Evolutionary conservation across 768 basidiomycete species (phyloP).

Genomic region (Pleurotus tuber-regium): DNA sequence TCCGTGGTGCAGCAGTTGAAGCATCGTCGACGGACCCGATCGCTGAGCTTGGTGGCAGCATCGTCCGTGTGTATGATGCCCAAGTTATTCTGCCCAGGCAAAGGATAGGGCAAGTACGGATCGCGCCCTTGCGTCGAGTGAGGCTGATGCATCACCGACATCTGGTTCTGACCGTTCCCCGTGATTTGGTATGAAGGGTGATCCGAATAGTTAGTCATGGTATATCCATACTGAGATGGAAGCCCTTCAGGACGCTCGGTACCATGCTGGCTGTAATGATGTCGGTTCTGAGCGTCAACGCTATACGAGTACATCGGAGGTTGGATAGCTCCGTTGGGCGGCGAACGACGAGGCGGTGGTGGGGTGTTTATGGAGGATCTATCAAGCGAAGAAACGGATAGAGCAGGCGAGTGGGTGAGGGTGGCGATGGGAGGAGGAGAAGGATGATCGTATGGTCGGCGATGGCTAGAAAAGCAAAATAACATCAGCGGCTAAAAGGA

Average conservation of each 20-base stretch:
- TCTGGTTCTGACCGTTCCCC: neutral
- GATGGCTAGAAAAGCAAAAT: conserved; percentile 30
- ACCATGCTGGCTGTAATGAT: conserved; percentile 14
- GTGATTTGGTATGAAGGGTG: conserved; percentile 17
- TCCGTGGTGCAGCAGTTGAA: conserved; percentile 87
- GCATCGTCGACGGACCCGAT: conserved; percentile 72
- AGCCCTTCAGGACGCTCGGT: neutral
- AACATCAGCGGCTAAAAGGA: conserved; percentile 15
- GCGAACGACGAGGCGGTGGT: conserved; percentile 47
- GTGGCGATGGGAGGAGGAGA: conserved; percentile 50
- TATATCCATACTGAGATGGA: neutral
- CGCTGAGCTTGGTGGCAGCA: conserved; percentile 76
- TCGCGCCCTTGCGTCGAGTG: conserved; percentile 13
- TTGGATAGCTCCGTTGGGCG: conserved; percentile 27
- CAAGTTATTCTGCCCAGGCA: conserved; percentile 29
- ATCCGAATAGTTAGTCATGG: conserved; percentile 12
- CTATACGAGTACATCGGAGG: conserved; percentile 30
- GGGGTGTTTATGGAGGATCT: conserved; percentile 61
- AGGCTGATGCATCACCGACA: neutral
- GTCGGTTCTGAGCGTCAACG: conserved; percentile 29
- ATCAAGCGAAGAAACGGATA: conserved; percentile 58
- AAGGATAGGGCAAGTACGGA: conserved; percentile 28
- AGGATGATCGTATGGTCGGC: conserved; percentile 32
- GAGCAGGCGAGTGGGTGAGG: conserved; percentile 57
- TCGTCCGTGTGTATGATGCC: conserved; percentile 64